phyloP scores from a whole-genome alignment of 2,329 filamentous ascomycete genomes.

The Colletotrichum echinochloae region DNA sequence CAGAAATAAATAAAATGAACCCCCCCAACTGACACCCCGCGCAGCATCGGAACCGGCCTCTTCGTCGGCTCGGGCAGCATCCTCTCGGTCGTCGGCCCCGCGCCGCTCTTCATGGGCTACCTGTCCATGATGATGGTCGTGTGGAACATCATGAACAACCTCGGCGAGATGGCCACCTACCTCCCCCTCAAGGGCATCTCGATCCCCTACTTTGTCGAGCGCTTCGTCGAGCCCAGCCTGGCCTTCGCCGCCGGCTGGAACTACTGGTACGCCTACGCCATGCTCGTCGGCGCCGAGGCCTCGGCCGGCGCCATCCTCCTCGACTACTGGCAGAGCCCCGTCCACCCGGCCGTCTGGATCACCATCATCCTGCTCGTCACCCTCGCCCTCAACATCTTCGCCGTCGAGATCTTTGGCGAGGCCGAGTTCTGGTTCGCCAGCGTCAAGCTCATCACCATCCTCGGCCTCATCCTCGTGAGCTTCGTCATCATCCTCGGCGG shows the following conservation, averaged over 20 bases:
- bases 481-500: conserved; percentile 69
- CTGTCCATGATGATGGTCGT: conserved; percentile 66
- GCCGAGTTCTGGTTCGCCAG: conserved; percentile 72
- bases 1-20: neutral
- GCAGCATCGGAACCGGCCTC: conserved; percentile 71
- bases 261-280: conserved; percentile 72
- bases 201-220: conserved; percentile 66
- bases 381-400: conserved; percentile 67
- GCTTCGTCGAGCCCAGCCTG: conserved; percentile 66
- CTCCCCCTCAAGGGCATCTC: conserved; percentile 68
- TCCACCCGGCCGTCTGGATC: conserved; percentile 70
- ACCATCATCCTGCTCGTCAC: conserved; percentile 67
- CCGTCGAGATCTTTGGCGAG: conserved; percentile 69
- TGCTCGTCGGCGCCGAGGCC: conserved; percentile 68
- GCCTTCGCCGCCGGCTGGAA: conserved; percentile 71
- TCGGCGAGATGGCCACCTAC: conserved; percentile 67
- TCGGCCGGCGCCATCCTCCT: conserved; percentile 69
- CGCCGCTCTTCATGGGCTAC: conserved; percentile 78
- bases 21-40: conserved; percentile 11
- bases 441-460: conserved; percentile 70
- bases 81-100: conserved; percentile 68
- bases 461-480: conserved; percentile 67
- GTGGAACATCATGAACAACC: conserved; percentile 65
- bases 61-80: conserved; percentile 72
- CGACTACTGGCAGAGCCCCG: conserved; percentile 68